Conservation (phyloP, 257 asterid species). For the Thymus quinquecostatus region DNA sequence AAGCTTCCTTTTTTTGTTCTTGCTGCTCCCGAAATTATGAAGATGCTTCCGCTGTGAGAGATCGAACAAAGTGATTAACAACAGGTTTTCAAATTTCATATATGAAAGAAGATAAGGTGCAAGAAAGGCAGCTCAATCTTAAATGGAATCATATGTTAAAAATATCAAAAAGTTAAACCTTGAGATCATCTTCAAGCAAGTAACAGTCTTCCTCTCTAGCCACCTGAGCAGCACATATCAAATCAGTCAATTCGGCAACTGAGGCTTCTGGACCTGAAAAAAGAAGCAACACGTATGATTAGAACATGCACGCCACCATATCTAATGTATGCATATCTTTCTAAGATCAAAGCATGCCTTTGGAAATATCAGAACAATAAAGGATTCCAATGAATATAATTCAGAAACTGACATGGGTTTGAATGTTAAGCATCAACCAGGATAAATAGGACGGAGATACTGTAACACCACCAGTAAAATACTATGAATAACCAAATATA, state of each 20-base stretch:
- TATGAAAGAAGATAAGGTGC: not conserved
- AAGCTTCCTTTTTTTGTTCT: slow-evolving; percentile 47
- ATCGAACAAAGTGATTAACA: slow-evolving; percentile 13
- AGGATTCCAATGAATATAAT: not conserved
- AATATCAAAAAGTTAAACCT: slow-evolving; percentile 50
- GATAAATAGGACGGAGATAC: not conserved
- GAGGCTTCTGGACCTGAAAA: slow-evolving; percentile 72
- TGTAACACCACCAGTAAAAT: not conserved
- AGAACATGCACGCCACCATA: slow-evolving; percentile 15
- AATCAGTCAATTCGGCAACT: slow-evolving; percentile 57
- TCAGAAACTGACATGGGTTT: not conserved
- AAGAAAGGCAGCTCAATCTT: not conserved
- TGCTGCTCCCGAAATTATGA: slow-evolving; percentile 35
- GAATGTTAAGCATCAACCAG: not conserved
- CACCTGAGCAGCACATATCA: slow-evolving; percentile 77
- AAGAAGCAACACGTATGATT: slow-evolving; percentile 28
- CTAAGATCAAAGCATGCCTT: slow-evolving; percentile 5
- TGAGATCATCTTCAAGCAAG: slow-evolving; percentile 52
- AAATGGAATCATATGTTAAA: not conserved
- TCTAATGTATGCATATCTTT: not conserved
- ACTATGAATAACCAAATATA: not conserved
- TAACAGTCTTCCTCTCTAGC: slow-evolving; percentile 61
- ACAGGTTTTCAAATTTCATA: not conserved
- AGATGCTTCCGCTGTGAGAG: slow-evolving; percentile 44
- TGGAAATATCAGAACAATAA: not conserved